Evolutionary conservation across 2,329 filamentous ascomycete species (phyloP).

Genomic region (Sclerotinia glacialis): DNA sequence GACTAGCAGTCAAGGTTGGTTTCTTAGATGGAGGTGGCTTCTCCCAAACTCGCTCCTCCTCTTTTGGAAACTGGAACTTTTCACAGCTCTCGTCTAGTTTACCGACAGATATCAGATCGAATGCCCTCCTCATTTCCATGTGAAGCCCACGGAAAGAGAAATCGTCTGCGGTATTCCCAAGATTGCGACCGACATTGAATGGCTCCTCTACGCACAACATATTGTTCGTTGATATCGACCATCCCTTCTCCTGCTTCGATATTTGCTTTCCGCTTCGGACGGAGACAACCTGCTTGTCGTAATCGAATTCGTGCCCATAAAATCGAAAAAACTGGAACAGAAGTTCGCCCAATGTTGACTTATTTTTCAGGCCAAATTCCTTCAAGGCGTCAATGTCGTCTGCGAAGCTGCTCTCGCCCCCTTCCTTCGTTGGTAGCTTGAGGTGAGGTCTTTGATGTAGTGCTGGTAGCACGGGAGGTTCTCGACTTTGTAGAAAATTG

Average conservation of each 20-base stretch:
- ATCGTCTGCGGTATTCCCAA: constrained; percentile 95
- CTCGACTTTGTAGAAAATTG: constrained; percentile 86
- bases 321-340: constrained; percentile 94
- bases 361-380: constrained; percentile 75
- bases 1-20: constrained; percentile 51
- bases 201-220: constrained; percentile 93
- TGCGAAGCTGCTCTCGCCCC: constrained; percentile 73
- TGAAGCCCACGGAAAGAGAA: constrained; percentile 91
- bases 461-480: constrained; percentile 79
- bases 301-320: constrained; percentile 91
- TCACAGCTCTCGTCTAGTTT: constrained; percentile 84
- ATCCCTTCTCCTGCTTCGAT: constrained; percentile 81
- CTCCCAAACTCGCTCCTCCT: constrained; percentile 55
- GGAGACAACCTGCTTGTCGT: constrained; percentile 78
- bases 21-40: constrained; percentile 54
- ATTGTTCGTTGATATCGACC: constrained; percentile 77
- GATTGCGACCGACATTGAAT: constrained; percentile 83
- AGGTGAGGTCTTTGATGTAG: constrained; percentile 72
- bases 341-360: constrained; percentile 78
- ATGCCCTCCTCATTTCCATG: constrained; percentile 82
- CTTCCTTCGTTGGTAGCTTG: constrained; percentile 59
- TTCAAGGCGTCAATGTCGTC: constrained; percentile 75
- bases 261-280: constrained; percentile 77
- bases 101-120: constrained; percentile 73
- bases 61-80: constrained; percentile 82